phyloP scores from a whole-genome alignment of 306 rosid species.

The Citrullus mucosospermus region DNA sequence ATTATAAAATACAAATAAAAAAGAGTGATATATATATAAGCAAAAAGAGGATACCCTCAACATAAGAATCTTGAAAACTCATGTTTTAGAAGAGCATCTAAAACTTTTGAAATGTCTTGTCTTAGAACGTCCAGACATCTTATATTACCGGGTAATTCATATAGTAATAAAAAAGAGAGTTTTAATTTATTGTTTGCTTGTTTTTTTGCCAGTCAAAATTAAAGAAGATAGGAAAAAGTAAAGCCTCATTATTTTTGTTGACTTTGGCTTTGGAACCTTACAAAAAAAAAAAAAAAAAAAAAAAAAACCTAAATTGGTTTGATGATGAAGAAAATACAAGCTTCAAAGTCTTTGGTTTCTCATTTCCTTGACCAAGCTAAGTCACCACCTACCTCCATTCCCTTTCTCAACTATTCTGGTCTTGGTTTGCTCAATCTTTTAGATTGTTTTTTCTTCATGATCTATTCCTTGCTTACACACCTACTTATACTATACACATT shows the following conservation, averaged over 20 bases:
- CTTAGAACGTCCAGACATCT: no score
- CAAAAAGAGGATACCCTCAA: no score
- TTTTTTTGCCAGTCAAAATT: neutral
- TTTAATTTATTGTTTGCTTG: neutral
- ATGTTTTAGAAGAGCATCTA: no score
- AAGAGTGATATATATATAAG: no score
- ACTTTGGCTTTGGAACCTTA: neutral
- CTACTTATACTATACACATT: neutral
- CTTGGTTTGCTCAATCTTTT: neutral
- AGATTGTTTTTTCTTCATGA: neutral
- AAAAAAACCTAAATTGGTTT: neutral
- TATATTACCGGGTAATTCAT: no score
- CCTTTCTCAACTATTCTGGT: neutral
- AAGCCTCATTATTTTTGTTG: neutral
- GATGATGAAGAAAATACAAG: neutral
- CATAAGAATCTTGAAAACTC: no score
- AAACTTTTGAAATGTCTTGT: no score
- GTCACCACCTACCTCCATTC: neutral
- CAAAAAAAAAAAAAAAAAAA: no score
- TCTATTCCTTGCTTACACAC: neutral
- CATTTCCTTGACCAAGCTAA: neutral
- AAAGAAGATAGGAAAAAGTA: neutral
- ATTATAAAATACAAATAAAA: no score
- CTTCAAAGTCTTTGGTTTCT: neutral
- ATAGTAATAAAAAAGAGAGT: no score